phyloP scores from a whole-genome alignment of 805 yeast species.

The Starmerella lactis-condensi region DNA sequence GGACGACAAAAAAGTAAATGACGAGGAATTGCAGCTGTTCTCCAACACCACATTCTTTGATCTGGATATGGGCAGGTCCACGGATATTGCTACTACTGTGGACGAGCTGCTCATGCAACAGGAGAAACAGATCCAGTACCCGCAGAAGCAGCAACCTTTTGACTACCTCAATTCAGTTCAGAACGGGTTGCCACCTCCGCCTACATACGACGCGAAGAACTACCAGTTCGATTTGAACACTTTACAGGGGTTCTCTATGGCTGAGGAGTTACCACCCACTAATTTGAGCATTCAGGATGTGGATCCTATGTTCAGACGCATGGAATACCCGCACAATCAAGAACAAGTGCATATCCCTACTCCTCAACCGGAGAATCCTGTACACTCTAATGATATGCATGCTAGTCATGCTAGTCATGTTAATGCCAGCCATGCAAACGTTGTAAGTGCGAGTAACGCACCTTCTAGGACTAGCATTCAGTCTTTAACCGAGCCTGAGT shows the following conservation, averaged over 20 bases:
- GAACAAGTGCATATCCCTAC: no score
- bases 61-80: slow-evolving; percentile 27
- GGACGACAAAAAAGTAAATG: slow-evolving; percentile 11
- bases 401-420: no score
- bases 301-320: slow-evolving; percentile 9
- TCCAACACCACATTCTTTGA: slow-evolving; percentile 29
- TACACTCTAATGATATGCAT: no score
- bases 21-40: slow-evolving; percentile 27
- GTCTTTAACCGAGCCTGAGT: no score
- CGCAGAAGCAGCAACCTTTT: slow-evolving; percentile 16
- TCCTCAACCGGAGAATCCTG: no score
- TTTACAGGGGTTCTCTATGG: slow-evolving; percentile 21
- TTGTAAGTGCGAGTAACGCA: no score
- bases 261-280: slow-evolving; percentile 19
- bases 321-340: neutral
- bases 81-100: slow-evolving; percentile 26
- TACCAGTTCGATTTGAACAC: slow-evolving; percentile 17
- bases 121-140: slow-evolving; percentile 23
- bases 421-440: no score
- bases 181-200: neutral
- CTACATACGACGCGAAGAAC: slow-evolving; percentile 1
- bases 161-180: no score
- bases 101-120: slow-evolving; percentile 26
- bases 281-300: slow-evolving; percentile 13
- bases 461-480: no score